Evolutionary conservation across 2,329 filamentous ascomycete genomes (phyloP).

Genomic region (Hymenoscyphus repandus): DNA sequence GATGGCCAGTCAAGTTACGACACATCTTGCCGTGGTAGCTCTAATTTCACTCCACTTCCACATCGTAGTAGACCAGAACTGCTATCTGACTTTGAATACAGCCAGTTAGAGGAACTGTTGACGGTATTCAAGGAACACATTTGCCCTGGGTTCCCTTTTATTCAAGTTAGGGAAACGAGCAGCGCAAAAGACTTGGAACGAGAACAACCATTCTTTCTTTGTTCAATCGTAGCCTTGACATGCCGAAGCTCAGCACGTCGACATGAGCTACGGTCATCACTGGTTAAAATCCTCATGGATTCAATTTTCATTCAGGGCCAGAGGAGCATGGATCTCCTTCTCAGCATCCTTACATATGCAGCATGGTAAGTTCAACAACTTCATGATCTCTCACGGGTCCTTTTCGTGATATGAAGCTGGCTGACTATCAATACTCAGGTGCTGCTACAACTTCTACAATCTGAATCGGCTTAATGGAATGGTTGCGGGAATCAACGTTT

Average conservation of each 20-base stretch:
- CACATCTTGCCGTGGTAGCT: slow-evolving; percentile 3
- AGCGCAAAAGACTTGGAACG: slow-evolving; percentile 8
- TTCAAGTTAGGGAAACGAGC: slow-evolving; percentile 10
- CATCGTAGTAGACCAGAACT: background rate
- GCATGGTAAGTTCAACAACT: slow-evolving; percentile 10
- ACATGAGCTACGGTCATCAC: slow-evolving; percentile 5
- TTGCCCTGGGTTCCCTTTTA: slow-evolving; percentile 19
- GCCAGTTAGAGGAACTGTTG: slow-evolving; percentile 11
- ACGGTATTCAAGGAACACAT: slow-evolving; percentile 16
- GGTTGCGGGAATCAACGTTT: slow-evolving; percentile 7
- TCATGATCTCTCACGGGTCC: background rate
- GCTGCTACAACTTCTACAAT: slow-evolving; percentile 12
- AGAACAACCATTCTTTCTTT: slow-evolving; percentile 17
- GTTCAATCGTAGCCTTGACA: slow-evolving; percentile 17
- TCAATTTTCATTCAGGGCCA: slow-evolving; percentile 13
- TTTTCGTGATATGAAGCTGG: background rate
- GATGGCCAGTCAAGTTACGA: no score
- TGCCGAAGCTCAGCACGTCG: slow-evolving; percentile 8
- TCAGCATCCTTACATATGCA: slow-evolving; percentile 13
- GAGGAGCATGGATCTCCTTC: slow-evolving; percentile 16
- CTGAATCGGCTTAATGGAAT: slow-evolving; percentile 12
- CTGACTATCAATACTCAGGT: slow-evolving; percentile 7
- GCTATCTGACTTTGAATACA: background rate
- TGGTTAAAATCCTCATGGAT: slow-evolving; percentile 16
- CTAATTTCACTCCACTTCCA: background rate